Base-by-base conservation (phyloP, 2,329 filamentous ascomycete genomes). In the Alternaria sp. region DNA sequence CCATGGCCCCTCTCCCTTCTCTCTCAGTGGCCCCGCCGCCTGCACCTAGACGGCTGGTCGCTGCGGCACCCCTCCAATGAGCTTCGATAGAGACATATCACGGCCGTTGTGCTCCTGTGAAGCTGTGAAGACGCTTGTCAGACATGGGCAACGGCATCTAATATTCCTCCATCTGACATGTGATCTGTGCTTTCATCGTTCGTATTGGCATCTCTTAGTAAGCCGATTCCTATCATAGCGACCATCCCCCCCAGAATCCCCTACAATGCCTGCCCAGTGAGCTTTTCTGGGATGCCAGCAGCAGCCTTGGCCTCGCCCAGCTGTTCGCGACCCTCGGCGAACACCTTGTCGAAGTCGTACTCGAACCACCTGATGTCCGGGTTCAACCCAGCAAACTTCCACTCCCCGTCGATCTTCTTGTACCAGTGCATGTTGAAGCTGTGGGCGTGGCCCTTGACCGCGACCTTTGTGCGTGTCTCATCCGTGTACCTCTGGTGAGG, bases 401-500 rank as follows among this genome's bases (percentile, higher is more conserved):
- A 86, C 62, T 80, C 81, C 2, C 84, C 84, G 31, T 85, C 79
- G n/a, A 86, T 79, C 77, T 82, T 84, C 72, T 80, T 81, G 72
- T 86, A 86, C 80, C 80, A 83, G 66, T 85, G 81, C 58, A 75
- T 80, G 68, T 83, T 84, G 65, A 77, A 80, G 61, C 80, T 82
- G 73, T 86, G 84, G 5, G 82, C 83, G 63, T 86, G 84, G n/a
- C 83, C 84, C 77, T 85, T 84, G 66, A 82, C 77, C 2, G 75
- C 73, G 23, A 86, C 83, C 51, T 79, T 75, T n/a, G 70, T 78
- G 52, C 78, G 67, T 14, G 72, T 77, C 56, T 76, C 79, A 66
- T 85, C 84, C 13, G 75, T 81, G 75, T 86, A 86, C 64, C 78
- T 79, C 73, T 86, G 84, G 68, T 86, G 84, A 14, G 84, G 83